Evolutionary conservation across 1,284 basidiomycete genomes (phyloP), one percentile per base, ranked within the genome.

Genomic region (Trametes hirsuta): DNA sequence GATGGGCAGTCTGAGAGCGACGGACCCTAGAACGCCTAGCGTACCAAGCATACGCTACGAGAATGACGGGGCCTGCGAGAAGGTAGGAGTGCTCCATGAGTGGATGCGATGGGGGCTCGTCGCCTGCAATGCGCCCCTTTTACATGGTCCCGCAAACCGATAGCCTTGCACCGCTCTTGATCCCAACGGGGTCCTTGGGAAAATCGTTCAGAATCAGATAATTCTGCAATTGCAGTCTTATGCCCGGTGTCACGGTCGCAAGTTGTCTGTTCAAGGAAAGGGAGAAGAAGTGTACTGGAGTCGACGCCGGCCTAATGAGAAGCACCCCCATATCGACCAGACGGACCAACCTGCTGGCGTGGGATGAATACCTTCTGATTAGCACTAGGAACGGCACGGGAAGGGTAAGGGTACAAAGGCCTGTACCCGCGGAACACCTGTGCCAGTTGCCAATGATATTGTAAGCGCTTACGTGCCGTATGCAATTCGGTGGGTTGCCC

Each of bases 81-180:
- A 67, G 53, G 41, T 65, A 66, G 10, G 62, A 52, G 49, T 60
- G 55, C 21, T 68, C 63, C 67, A 68, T 68, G 48, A 41, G 24
- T 25, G 54, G 40, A 42, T 3, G 48, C 4, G 45, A 14, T 21
- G 42, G 24, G 25, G 21, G 6, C 15, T 35, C 18, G 12, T 36
- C 18, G 47, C 18, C 25, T 35, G 35, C 21, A 30, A 5, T 11
- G n/a, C 6, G 1, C 4, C 22, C 21, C 36, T 50, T 47, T 56
- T 62, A 58, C 56, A 60, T 55, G 49, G 18, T 25, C 36, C 30
- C 22, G 46, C 36, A 40, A 12, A 41, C 30, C 24, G 24, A 25
- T 30, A 34, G 45, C 12, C 52, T 46, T 37, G 42, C 52, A 35
- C 34, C 52, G 22, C 37, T 25, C 37, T 14, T 8, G 10, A 34